Evolutionary conservation across 169 alveolate genomes (phyloP), one percentile per base, ranked within the genome.

Genomic region (Plasmodium blacklocki): DNA sequence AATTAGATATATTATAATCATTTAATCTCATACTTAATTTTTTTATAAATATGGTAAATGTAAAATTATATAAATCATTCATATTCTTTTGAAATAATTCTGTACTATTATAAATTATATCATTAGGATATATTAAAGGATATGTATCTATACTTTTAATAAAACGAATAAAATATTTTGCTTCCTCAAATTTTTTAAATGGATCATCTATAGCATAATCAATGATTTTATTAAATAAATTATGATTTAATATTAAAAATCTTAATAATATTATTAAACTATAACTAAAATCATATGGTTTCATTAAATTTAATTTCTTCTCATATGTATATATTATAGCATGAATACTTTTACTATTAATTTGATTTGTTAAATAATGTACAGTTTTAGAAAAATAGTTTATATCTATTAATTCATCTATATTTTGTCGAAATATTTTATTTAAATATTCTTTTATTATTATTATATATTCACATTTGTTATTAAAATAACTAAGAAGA

Each of bases 381-480:
- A 67, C 76, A 0, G 89, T 78, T 78, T 78, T 78, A 23, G 73
- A 50, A 52, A 78, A 78, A 23, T 78, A 78, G 19, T 66, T 45
- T 29, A 64, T 11, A 29, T 23, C 14, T 59, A 78, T 78, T 47
- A 78, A 58, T 23, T 56, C 64, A 18, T 78, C 78, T 32, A 78
- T 78, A 29, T 78, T 68, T n/a, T 78, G 49, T 26, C 89, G 64
- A 52, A 78, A 78, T 26, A 78, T 78, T 64, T 58, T 64, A 78
- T 78, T 78, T 59, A 78, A 78, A 78, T 78, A 78, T 47, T 78
- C 78, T 66, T 71, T 78, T 66, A 78, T 39, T n/a, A 66, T 78
- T 2, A 71, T 14, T 21, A 78, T 71, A 58, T 64, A 19, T 70
- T 78, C 89, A 23, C 50, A 63, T 26, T 23, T 78, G 43, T 14